Base-by-base conservation (phyloP, 2,329 filamentous ascomycete species). In the Colletotrichum camelliae region DNA sequence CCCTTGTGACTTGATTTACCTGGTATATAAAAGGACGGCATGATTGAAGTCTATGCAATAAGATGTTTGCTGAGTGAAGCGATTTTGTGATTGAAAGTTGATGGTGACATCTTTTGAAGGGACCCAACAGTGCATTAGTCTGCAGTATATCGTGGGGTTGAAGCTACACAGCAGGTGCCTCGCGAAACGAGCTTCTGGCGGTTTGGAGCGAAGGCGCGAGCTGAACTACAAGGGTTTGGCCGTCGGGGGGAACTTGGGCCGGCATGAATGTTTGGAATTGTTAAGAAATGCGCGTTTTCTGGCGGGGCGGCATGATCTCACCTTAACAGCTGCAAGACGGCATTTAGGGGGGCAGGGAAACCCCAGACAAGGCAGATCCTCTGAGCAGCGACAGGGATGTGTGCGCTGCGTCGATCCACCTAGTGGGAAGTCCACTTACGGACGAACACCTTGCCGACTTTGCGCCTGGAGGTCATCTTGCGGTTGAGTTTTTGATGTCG, bases 241-340 rank as follows among this genome's bases (percentile, higher is more conserved):
- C 72, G 72, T 70, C 72, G 72, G 67, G 35, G 43, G 60, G 39
- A 12, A 31, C 67, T 71, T 58, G n/a, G 57, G 60, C 21, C 27
- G 60, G 18, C 29, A 8, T 33, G 29, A 18, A 5, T 13, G 18
- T 27, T 33, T n/a, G 58, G 8, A 6, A 16, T 5, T 64, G 60
- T 39, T 64, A 64, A 18, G 16, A 18, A 31, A 1, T 7, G 9
- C 15, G n/a, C 9, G 2, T 18, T 7, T 5, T 0, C 24, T 2
- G 10, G 4, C 7, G 5, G 27, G 10, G 31, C 21, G 4, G 4
- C 5, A 31, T 7, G 15, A 61, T 61, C 29, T 31, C 10, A 9
- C 16, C n/a, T 18, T 61, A 61, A 13, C 57, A 33, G 2, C 24
- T n/a, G 7, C 39, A 48, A 48, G 39, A 48, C 3, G 18, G 39